Evolutionary conservation across 2,329 filamentous ascomycete genomes (phyloP).

Genomic region (Talaromyces rugulosus): DNA sequence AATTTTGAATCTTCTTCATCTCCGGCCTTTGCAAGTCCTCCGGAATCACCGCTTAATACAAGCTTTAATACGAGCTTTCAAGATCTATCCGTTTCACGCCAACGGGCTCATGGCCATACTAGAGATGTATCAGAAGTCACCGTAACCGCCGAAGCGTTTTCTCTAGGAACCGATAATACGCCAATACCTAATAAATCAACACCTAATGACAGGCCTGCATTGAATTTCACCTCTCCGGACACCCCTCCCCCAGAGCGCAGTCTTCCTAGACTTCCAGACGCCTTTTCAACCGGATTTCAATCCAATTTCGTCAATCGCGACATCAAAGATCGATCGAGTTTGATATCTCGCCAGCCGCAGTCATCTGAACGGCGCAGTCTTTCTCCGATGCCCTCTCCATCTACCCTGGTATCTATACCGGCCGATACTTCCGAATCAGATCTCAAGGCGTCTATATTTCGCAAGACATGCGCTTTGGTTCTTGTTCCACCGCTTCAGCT

Average conservation of each 20-base stretch:
- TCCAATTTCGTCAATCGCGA: neutral
- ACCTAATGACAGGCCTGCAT: slow-evolving; percentile 20
- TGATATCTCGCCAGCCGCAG: neutral
- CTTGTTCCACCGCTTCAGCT: slow-evolving; percentile 77
- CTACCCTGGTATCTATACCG: slow-evolving; percentile 55
- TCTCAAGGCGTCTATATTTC: slow-evolving; percentile 62
- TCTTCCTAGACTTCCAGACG: neutral
- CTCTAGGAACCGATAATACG: slow-evolving; percentile 9
- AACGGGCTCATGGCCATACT: slow-evolving; percentile 17
- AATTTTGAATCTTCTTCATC: slow-evolving; percentile 15
- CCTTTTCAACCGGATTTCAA: neutral
- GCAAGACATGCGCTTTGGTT: slow-evolving; percentile 72
- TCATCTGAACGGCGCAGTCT: slow-evolving; percentile 53
- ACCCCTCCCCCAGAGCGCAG: slow-evolving; percentile 44
- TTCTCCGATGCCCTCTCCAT: slow-evolving; percentile 64
- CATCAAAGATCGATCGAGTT: neutral
- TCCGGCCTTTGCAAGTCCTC: slow-evolving; percentile 15
- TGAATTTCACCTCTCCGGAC: slow-evolving; percentile 34
- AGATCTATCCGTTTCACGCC: neutral
- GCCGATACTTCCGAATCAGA: slow-evolving; percentile 45
- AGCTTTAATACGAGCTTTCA: slow-evolving; percentile 18
- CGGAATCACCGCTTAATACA: slow-evolving; percentile 18
- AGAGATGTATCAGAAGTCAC: slow-evolving; percentile 28
- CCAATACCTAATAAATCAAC: neutral
- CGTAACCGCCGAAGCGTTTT: slow-evolving; percentile 18